These are phyloP conservation scores for Phytophthora pini DNA, from an alignment of 352 stramenopile genomes.

Conservation along the genomic window DNA sequence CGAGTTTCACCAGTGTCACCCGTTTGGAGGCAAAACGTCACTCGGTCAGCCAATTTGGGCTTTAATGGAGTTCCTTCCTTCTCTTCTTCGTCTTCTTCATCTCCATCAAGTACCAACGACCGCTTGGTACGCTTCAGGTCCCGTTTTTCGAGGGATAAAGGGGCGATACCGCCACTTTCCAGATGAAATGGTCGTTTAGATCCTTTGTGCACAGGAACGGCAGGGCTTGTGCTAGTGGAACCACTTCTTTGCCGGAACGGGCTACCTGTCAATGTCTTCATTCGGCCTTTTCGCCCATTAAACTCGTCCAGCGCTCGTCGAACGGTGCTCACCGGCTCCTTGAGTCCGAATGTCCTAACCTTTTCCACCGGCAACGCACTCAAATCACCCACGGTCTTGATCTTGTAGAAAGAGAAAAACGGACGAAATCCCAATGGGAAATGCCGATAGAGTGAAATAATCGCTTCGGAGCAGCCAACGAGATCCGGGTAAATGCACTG, in stretches of 20 bases:
- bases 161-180: slow-evolving; percentile 14
- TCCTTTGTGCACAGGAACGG: slow-evolving; percentile 30
- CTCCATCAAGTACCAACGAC: slow-evolving; percentile 41
- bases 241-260: slow-evolving; percentile 40
- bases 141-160: slow-evolving; percentile 39
- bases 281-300: slow-evolving; percentile 42
- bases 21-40: slow-evolving; percentile 60
- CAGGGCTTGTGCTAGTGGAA: slow-evolving; percentile 24
- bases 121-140: slow-evolving; percentile 56
- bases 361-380: slow-evolving; percentile 53
- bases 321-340: slow-evolving; percentile 62
- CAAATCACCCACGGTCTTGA: slow-evolving; percentile 76
- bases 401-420: slow-evolving; percentile 71
- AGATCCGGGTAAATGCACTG: slow-evolving; percentile 59
- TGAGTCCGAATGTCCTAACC: slow-evolving; percentile 66
- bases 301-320: slow-evolving; percentile 64
- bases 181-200: slow-evolving; percentile 43
- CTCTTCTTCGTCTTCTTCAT: slow-evolving; percentile 15
- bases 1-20: slow-evolving; percentile 42
- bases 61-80: slow-evolving; percentile 19
- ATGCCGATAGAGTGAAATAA: slow-evolving; percentile 54
- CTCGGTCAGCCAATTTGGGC: slow-evolving; percentile 55
- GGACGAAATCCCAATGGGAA: slow-evolving; percentile 62
- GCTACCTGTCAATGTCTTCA: slow-evolving; percentile 47
- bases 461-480: slow-evolving; percentile 50